Evolutionary conservation across 1,139 yeast genomes (phyloP).

Genomic region (Hemisphaericaspora xylofermentans): DNA sequence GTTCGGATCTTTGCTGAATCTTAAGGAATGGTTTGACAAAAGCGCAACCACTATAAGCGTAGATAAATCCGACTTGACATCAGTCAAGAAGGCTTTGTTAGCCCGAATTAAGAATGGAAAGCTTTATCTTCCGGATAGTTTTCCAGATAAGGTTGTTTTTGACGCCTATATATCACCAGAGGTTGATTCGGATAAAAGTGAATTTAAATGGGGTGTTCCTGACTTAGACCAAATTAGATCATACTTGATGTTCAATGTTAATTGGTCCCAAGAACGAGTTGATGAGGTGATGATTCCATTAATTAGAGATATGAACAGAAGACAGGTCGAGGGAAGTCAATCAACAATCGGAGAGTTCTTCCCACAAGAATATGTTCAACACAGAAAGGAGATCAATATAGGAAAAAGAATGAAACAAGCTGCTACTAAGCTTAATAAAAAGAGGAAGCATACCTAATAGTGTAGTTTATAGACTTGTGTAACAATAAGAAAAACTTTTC

Average conservation of each 20-base stretch:
- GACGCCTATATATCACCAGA: constrained; percentile 79
- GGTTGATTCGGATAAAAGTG: constrained; percentile 76
- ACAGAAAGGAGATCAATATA: constrained; percentile 43
- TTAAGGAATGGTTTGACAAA: constrained; percentile 43
- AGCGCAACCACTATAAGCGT: constrained; percentile 22
- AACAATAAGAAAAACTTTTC: background rate
- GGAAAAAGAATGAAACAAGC: constrained; percentile 65
- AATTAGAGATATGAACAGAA: constrained; percentile 71
- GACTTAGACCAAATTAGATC: constrained; percentile 76
- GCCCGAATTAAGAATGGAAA: constrained; percentile 58
- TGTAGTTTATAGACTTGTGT: background rate
- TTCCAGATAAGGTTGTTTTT: constrained; percentile 68
- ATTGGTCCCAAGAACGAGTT: constrained; percentile 76
- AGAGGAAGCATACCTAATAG: constrained; percentile 6
- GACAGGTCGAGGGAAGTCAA: constrained; percentile 54
- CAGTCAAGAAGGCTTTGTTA: constrained; percentile 48
- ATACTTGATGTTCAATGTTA: constrained; percentile 68
- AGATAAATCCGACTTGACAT: constrained; percentile 19
- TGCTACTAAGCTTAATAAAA: constrained; percentile 46
- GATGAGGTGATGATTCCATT: constrained; percentile 91
- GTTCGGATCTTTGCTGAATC: constrained; percentile 48
- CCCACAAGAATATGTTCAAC: constrained; percentile 48
- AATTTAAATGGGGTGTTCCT: constrained; percentile 89
- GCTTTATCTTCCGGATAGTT: constrained; percentile 59
- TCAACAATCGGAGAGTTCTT: constrained; percentile 59